Conservation (phyloP, 768 basidiomycete species). For the Pisolithus microcarpus region DNA sequence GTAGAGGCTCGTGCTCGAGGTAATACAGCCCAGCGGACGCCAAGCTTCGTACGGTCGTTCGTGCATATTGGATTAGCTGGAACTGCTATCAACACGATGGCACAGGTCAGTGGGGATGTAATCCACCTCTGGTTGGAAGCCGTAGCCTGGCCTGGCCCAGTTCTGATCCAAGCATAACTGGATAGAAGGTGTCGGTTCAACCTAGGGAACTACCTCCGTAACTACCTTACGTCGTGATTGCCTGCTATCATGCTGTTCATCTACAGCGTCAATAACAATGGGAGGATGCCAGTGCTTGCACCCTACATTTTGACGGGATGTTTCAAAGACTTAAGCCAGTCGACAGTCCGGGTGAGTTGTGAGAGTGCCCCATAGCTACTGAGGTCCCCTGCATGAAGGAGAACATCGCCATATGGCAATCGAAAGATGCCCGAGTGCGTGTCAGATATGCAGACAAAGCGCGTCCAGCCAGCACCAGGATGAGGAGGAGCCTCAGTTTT, state of each 20-base stretch:
- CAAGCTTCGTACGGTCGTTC: slow-evolving; percentile 24
- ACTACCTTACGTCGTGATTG: slow-evolving; percentile 54
- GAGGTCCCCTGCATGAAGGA: slow-evolving; percentile 61
- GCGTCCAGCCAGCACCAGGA: slow-evolving; percentile 28
- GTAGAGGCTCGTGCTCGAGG: slow-evolving; percentile 43
- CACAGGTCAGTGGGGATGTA: not conserved
- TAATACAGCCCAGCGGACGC: slow-evolving; percentile 45
- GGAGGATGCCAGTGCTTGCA: not conserved
- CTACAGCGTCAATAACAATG: not conserved
- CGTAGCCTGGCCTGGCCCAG: slow-evolving; percentile 8
- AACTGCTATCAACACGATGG: slow-evolving; percentile 4
- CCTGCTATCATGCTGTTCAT: slow-evolving; percentile 53
- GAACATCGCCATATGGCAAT: slow-evolving; percentile 57
- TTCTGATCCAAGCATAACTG: slow-evolving; percentile 22
- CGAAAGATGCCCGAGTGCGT: slow-evolving; percentile 30
- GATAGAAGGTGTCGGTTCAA: not conserved
- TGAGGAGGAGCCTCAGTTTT: slow-evolving; percentile 19
- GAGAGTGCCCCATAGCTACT: slow-evolving; percentile 41
- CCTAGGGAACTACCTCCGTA: not conserved
- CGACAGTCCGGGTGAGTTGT: slow-evolving; percentile 43
- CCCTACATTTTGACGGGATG: slow-evolving; percentile 58
- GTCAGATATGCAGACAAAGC: slow-evolving; percentile 31
- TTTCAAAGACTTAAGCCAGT: slow-evolving; percentile 51
- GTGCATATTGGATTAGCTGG: slow-evolving; percentile 16
- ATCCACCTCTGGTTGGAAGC: slow-evolving; percentile 12